Base-by-base conservation (phyloP, 257 asterid species). In the Petunia secreta region DNA sequence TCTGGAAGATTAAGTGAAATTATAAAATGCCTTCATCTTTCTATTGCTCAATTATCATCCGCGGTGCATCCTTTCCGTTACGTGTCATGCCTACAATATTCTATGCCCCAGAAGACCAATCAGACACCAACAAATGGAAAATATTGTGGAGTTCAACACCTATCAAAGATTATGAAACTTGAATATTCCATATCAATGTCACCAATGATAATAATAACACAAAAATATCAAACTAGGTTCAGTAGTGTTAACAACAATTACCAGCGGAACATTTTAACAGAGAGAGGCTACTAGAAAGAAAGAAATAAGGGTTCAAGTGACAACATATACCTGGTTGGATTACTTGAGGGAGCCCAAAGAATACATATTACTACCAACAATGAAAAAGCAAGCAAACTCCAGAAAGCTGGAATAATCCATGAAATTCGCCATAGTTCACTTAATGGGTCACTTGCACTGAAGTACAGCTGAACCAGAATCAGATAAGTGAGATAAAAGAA, bases 371-470 rank as follows among this genome's bases (percentile, higher is more conserved):
- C 86, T 65, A 77, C 86, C 76, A 86, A 75, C 55, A 86, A 83
- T 1, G 67, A 76, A 58, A 79, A 84, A 16, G 85, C 85, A 74
- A 86, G 82, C 75, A 84, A 34, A 66, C 79, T 84, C 89, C 91
- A 87, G 77, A 87, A 87, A 75, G 91, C 85, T 39, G 91, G 86
- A 80, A 87, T 85, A 13, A 85, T 82, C 89, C 91, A 87, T 5
- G 91, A 80, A 74, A 84, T 82, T 78, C 58, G 86, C 91, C 87
- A 85, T 46, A 87, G 82, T 83, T 87, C 91, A 25, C 87, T 82
- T 59, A 87, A 77, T 5, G 91, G 91, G 77, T 87, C 91, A 75
- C 91, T 87, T 54, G 91, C 89, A 77, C 82, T 87, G 85, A 87
- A 87, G 82, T 87, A 87, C 43, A 87, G 85, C 89, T 87, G 89